Conservation (phyloP, 2,329 filamentous ascomycete species). For the Arthrobotrys entomopaga region DNA sequence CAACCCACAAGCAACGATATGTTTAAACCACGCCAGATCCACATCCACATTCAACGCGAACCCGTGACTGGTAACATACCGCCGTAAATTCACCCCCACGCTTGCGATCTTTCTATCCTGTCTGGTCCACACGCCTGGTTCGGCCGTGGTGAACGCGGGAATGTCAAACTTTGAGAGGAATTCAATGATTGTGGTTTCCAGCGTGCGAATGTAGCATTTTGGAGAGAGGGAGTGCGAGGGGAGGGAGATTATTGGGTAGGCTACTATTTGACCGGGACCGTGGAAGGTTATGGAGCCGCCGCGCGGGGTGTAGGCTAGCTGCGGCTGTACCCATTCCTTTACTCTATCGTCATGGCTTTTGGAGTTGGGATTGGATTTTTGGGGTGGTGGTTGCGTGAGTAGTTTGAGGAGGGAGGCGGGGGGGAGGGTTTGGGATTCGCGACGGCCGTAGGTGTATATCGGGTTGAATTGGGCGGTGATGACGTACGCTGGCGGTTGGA, state of each 20-base stretch:
- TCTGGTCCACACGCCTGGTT: conserved; percentile 82
- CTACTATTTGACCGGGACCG: conserved; percentile 88
- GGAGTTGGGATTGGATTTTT: too few relatives aligned
- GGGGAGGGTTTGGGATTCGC: conserved; percentile 69
- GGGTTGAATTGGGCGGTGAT: conserved; percentile 80
- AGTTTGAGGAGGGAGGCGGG: conserved; percentile 65
- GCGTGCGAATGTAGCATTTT: conserved; percentile 77
- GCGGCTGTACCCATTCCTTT: conserved; percentile 62
- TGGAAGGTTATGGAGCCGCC: conserved; percentile 96
- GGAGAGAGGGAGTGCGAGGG: conserved; percentile 74
- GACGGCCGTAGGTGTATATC: conserved; percentile 89
- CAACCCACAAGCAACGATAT: conserved; percentile 91
- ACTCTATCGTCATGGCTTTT: too few relatives aligned
- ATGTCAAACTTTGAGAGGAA: conserved; percentile 72
- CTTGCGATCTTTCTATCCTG: conserved; percentile 81
- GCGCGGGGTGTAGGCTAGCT: conserved; percentile 77
- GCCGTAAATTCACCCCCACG: conserved; percentile 86
- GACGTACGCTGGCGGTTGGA: conserved; percentile 73
- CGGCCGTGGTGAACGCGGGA: conserved; percentile 71
- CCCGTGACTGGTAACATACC: conserved; percentile 85
- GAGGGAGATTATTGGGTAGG: conserved; percentile 92
- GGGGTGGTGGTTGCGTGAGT: conserved; percentile 57
- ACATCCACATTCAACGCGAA: conserved; percentile 81
- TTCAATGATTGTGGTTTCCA: conserved; percentile 80
- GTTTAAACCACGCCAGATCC: conserved; percentile 71